phyloP scores from a whole-genome alignment of 176 grass and related monocot species.

The Oryza longistaminata region DNA sequence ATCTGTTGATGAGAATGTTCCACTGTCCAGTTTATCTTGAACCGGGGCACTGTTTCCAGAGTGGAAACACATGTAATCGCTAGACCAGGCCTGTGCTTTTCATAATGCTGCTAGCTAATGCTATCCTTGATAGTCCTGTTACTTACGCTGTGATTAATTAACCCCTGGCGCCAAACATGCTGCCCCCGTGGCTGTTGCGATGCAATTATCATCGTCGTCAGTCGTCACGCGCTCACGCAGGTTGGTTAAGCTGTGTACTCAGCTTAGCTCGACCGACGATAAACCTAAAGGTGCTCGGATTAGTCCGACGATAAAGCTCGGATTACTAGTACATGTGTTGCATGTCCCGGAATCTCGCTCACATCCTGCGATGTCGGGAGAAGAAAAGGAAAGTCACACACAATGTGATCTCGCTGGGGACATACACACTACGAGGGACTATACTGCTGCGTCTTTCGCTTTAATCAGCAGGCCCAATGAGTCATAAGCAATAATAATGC shows the following conservation, averaged over 20 bases:
- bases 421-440: neutral
- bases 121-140: neutral
- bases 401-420: conserved; percentile 11
- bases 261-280: neutral
- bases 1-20: neutral
- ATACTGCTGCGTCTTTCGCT: conserved; percentile 38
- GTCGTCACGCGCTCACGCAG: neutral
- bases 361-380: conserved; percentile 13
- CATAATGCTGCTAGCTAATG: neutral
- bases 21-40: neutral
- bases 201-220: neutral
- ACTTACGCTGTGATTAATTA: neutral
- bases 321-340: neutral
- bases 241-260: neutral
- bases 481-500: conserved; percentile 56
- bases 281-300: neutral
- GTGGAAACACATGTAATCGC: neutral
- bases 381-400: conserved; percentile 27
- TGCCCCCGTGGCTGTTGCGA: neutral
- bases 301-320: neutral
- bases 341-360: conserved; percentile 23
- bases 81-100: neutral
- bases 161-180: neutral
- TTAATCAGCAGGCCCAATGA: conserved; percentile 41
- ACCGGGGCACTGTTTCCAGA: neutral